Percentiles rank a stretch among this genome's conserved stretches.
These are phyloP conservation scores for Thelonectria olida DNA, from an alignment of 2,329 filamentous ascomycete species.

Conservation along the genomic window DNA sequence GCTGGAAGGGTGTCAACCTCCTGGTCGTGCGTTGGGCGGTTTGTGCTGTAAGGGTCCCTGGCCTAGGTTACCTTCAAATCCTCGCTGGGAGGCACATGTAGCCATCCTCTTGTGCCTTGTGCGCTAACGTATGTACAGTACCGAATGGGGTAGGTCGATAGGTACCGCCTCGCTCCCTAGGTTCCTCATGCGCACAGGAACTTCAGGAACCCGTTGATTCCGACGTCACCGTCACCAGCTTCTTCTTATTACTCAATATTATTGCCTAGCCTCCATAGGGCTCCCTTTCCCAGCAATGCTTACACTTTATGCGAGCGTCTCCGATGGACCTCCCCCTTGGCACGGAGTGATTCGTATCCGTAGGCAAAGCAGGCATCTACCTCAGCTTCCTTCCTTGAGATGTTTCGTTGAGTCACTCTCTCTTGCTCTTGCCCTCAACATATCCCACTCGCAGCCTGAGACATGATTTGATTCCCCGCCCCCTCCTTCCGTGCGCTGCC, in stretches of 20 bases:
- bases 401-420: no score
- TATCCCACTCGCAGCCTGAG: background rate
- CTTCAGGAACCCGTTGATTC: slow-evolving; percentile 16
- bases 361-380: no score
- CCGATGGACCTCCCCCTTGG: no score
- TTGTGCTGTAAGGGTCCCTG: background rate
- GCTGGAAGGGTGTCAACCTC: background rate
- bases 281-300: no score
- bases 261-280: no score
- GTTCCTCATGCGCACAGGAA: slow-evolving; percentile 6
- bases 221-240: background rate
- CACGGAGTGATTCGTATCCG: no score
- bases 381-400: no score
- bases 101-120: background rate
- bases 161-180: background rate
- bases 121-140: background rate
- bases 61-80: background rate
- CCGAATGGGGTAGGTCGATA: background rate
- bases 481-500: background rate
- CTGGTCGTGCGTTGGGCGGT: no score
- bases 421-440: background rate
- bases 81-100: slow-evolving; percentile 10
- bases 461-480: background rate
- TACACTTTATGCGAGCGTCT: no score
- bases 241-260: no score